These are phyloP conservation scores for Leishmania aethiopica DNA, from an alignment of 208 protist species.

Conservation along the genomic window DNA sequence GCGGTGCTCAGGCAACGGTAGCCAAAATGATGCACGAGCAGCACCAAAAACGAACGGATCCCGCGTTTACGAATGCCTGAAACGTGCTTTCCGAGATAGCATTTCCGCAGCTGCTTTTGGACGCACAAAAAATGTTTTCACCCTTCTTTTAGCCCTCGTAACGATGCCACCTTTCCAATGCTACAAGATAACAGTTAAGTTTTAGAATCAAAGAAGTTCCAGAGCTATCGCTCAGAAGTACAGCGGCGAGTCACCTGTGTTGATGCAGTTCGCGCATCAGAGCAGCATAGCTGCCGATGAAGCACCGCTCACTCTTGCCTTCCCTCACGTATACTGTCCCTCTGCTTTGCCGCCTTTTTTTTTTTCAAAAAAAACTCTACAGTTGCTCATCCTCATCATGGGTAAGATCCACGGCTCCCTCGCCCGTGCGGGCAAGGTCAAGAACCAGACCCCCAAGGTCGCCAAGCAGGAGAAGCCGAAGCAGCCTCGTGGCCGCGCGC, in stretches of 20 bases:
- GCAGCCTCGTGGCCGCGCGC: conserved; percentile 94
- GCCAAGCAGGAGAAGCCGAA: conserved; percentile 96
- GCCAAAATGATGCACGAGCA: conserved; percentile 94
- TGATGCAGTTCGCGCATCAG: not conserved
- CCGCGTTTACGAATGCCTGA: not conserved
- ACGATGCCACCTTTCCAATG: not conserved
- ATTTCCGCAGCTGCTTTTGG: not conserved
- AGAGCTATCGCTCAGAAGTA: not conserved
- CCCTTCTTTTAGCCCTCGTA: not conserved
- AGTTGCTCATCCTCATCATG: conserved; percentile 52
- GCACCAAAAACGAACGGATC: conserved; percentile 1
- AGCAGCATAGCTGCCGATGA: not conserved
- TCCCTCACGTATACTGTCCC: conserved; percentile 1
- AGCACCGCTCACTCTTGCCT: not conserved
- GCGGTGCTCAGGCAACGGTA: conserved; percentile 80
- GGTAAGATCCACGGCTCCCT: conserved; percentile 99
- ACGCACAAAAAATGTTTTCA: not conserved
- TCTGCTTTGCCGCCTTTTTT: not conserved
- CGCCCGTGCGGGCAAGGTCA: conserved; percentile 98
- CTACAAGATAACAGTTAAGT: not conserved
- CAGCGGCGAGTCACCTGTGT: not conserved
- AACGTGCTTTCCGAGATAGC: not conserved
- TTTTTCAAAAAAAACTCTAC: not conserved
- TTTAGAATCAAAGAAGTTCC: not conserved
- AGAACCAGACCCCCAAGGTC: conserved; percentile 98